Evolutionary conservation across 306 rosid genomes (phyloP).

Genomic region (Lathyrus tuberosus): DNA sequence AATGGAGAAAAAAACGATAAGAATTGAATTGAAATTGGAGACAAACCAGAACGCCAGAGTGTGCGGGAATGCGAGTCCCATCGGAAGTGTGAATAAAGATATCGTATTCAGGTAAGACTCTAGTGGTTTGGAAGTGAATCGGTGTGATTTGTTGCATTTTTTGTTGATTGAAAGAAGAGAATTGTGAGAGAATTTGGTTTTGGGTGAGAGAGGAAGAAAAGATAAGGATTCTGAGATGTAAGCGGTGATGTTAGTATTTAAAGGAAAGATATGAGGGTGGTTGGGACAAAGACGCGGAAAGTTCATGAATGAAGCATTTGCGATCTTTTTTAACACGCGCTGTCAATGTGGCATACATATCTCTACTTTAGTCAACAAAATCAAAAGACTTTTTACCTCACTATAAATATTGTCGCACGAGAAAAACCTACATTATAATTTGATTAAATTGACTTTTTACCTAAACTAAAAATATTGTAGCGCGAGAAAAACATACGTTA

Average conservation of each 20-base stretch:
- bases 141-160: constrained; percentile 29
- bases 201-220: neutral
- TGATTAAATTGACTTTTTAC: neutral
- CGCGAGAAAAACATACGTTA: neutral
- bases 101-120: constrained; percentile 71
- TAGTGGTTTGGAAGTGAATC: constrained; percentile 13
- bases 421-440: too few species aligned
- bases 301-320: neutral
- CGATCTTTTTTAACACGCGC: constrained; percentile 24
- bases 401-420: too few species aligned
- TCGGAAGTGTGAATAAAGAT: constrained; percentile 65
- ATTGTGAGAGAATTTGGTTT: neutral
- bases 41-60: constrained; percentile 62
- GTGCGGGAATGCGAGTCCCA: constrained; percentile 76
- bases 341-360: neutral
- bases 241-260: neutral
- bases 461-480: neutral
- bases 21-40: neutral
- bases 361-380: neutral
- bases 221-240: neutral
- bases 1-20: neutral
- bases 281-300: constrained; percentile 15
- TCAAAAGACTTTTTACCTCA: neutral
- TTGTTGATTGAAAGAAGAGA: neutral
- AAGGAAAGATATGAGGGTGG: neutral